These are phyloP conservation scores for Eugenia klotzschiana DNA, from an alignment of 441 rosid genomes.

Conservation along the genomic window DNA sequence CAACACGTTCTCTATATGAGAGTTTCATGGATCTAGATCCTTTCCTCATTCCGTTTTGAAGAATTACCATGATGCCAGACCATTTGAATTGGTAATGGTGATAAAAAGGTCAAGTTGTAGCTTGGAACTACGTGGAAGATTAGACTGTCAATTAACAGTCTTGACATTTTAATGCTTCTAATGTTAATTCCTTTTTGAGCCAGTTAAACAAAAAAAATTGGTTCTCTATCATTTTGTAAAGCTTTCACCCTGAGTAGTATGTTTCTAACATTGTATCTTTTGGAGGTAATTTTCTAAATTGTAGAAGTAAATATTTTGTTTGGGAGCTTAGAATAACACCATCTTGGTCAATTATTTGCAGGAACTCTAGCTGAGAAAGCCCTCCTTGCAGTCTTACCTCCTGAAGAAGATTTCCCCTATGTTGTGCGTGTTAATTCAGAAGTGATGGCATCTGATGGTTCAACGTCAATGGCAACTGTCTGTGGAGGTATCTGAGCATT, in stretches of 20 bases:
- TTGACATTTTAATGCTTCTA: not conserved
- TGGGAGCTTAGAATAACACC: not conserved
- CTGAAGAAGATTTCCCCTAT: constrained; percentile 66
- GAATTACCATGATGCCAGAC: not conserved
- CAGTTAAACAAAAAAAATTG: not conserved
- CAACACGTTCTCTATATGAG: not conserved
- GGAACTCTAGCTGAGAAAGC: constrained; percentile 99
- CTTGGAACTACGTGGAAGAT: not conserved
- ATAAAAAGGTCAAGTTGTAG: not conserved
- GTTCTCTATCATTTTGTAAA: not conserved
- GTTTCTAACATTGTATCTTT: not conserved
- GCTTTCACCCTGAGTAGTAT: not conserved
- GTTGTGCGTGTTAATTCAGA: constrained; percentile 84
- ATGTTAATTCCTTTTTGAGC: not conserved
- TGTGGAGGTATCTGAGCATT: constrained; percentile 59
- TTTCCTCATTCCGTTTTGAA: not conserved
- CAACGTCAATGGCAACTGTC: constrained; percentile 96
- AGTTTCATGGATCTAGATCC: not conserved
- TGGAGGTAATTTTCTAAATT: not conserved
- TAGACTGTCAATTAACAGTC: not conserved
- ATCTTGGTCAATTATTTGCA: constrained; percentile 4
- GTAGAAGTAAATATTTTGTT: not conserved
- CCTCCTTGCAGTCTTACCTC: constrained; percentile 81
- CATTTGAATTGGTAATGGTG: not conserved
- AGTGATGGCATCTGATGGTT: constrained; percentile 98